These are phyloP conservation scores for Spathaspora jeffriesii DNA, from an alignment of 1,139 yeast species.

Conservation along the genomic window DNA sequence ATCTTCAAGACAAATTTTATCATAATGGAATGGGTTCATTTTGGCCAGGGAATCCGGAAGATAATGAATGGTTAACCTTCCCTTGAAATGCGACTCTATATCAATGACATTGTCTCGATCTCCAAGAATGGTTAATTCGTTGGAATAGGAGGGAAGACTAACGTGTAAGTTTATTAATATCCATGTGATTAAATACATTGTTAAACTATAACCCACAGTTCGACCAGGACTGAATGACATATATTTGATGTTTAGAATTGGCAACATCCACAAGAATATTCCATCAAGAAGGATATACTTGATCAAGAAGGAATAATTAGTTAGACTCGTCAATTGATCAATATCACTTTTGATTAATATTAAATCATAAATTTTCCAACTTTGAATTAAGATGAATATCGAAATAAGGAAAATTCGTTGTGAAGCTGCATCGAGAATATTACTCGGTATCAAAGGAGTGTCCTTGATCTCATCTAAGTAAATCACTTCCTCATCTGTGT, in stretches of 20 bases:
- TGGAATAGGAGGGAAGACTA: constrained; percentile 43
- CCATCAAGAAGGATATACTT: constrained; percentile 80
- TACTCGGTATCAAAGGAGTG: constrained; percentile 47
- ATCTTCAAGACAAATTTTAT: constrained; percentile 57
- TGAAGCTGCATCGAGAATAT: constrained; percentile 73
- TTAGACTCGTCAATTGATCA: constrained; percentile 30
- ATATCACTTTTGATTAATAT: constrained; percentile 34
- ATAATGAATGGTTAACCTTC: constrained; percentile 82
- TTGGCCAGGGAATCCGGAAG: constrained; percentile 90
- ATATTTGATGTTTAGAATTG: constrained; percentile 74
- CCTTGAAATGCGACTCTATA: constrained; percentile 75
- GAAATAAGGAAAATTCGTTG: constrained; percentile 71
- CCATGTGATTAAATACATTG: constrained; percentile 38
- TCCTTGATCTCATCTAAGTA: not conserved
- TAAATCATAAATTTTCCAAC: constrained; percentile 80
- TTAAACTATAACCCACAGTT: constrained; percentile 43
- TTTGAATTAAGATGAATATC: constrained; percentile 71
- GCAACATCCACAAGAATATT: constrained; percentile 64
- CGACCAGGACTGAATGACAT: constrained; percentile 59
- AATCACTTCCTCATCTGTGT: not conserved
- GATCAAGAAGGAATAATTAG: constrained; percentile 58
- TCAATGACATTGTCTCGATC: constrained; percentile 51
- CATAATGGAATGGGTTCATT: constrained; percentile 72
- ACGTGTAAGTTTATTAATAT: constrained; percentile 42
- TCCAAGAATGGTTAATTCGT: constrained; percentile 74